Evolutionary conservation across 1,139 yeast species (phyloP), one percentile per base, ranked within the genome.

Genomic region (Debaryomycetaceae sp.): DNA sequence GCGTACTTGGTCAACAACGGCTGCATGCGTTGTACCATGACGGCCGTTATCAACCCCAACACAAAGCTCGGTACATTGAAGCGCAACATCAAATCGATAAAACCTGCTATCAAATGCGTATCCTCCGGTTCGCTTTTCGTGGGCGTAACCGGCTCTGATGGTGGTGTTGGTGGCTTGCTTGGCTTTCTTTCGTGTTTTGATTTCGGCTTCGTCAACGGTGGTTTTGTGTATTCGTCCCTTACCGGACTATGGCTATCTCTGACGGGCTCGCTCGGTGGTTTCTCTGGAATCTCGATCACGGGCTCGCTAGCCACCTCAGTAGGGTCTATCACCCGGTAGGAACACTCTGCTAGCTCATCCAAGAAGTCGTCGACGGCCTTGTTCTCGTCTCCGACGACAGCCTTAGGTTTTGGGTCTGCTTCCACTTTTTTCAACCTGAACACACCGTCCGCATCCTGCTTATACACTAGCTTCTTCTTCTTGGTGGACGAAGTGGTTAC

Each of bases 371-470:
- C 69, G 7, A 62, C 62, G 6, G 57, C 53, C 33, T 56, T 36
- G 6, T 44, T 41, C 20, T 53, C 58, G 13, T 43, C 41, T 6
- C 47, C 27, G 3, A 36, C 29, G 24, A 17, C 6, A 14, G 24
- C 6, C 31, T 13, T 31, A n/a, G 39, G 27, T 24, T 38, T 42
- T 24, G 22, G 5, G 7, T 49, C 46, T 6, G 40, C 24, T 7
- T 53, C 59, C 4, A 62, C 58, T 47, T 63, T 66, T 46, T 68
- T 69, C 45, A 70, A 56, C n/a, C 75, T 57, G 47, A 68, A 71
- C 6, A 70, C 73, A 3, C 76, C 76, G 50, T 71, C 76, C 7
- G 72, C 65, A 47, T 67, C 75, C 49, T 69, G 74, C 46, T 66
- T 65, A 51, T 71, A 71, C 6, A 70, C 67, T 24, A 70, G 53